Base-by-base conservation (phyloP, 2,329 filamentous ascomycete genomes). In the Hypoxylon sp. region DNA sequence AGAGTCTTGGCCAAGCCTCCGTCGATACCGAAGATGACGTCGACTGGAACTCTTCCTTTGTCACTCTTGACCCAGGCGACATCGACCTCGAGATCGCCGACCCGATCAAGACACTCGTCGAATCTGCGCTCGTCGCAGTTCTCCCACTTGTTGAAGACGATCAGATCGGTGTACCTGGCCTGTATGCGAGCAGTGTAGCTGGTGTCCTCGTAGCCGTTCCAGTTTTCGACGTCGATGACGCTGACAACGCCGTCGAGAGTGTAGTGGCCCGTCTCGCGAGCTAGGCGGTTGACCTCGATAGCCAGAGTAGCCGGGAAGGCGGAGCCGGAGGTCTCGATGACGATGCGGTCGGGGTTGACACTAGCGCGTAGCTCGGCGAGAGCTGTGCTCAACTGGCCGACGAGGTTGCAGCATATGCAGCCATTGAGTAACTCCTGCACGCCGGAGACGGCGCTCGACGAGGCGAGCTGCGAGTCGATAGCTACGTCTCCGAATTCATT, bases 401-500 rank as follows among this genome's bases (percentile, higher is more conserved):
- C 95, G 27, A 98, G 91, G 79, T 98, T 98, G 84, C 96, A 99
- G 87, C 96, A 99, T 81, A 99, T 98, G 82, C 96, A 98, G 72
- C 95, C 96, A 79, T 97, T 97, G 59, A 99, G 90, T 0, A 99
- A 87, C 81, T 99, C 96, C 75, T 92, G 92, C 3, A 97, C 94
- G 61, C 94, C 95, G 0, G 93, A 91, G 73, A 99, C 94, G 69
- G 94, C 90, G 54, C 89, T 89, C 13, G 92, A 92, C 0, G 92
- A 86, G 15, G 96, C 95, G 31, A 99, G 91, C 79, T 97, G 93
- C 1, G 93, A 96, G 84, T 99, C 96, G 78, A 99, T 87, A 37
- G 94, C 94, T 46, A 99, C 82, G 79, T 98, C 94, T 77, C 96
- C 96, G 80, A 98, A 98, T 82, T 99, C 96, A 82, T 99, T 99